Conservation (phyloP, 805 yeast species). For the Myxozyma melibiosi region DNA sequence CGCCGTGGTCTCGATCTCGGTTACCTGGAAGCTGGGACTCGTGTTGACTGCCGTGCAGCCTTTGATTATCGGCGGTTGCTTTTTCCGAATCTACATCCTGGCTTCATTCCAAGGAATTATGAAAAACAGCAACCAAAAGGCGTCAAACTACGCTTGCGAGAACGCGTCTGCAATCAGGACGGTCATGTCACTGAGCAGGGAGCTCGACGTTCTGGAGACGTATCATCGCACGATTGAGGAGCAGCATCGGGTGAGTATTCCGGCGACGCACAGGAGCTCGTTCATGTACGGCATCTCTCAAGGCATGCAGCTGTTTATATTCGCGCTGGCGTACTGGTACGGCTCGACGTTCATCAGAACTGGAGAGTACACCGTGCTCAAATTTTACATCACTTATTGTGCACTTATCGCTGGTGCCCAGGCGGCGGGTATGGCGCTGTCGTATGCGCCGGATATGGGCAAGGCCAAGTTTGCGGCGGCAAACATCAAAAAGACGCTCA, state of each 20-base stretch:
- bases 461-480: slow-evolving; percentile 46
- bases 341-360: slow-evolving; percentile 44
- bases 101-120: slow-evolving; percentile 37
- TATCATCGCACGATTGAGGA: slow-evolving; percentile 35
- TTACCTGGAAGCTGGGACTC: slow-evolving; percentile 47
- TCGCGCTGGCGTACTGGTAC: slow-evolving; percentile 49
- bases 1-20: slow-evolving; percentile 43
- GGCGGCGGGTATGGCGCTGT: slow-evolving; percentile 46
- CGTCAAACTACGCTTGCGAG: slow-evolving; percentile 43
- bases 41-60: slow-evolving; percentile 45
- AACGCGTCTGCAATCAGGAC: slow-evolving; percentile 47
- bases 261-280: slow-evolving; percentile 30
- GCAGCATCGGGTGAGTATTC: slow-evolving; percentile 14
- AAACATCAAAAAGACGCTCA: slow-evolving; percentile 41
- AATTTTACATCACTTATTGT: slow-evolving; percentile 46
- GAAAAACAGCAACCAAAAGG: slow-evolving; percentile 14
- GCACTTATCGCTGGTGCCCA: slow-evolving; percentile 48
- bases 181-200: slow-evolving; percentile 44
- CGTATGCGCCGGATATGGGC: slow-evolving; percentile 50
- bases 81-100: slow-evolving; percentile 43
- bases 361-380: slow-evolving; percentile 38
- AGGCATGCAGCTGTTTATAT: slow-evolving; percentile 46
- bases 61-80: slow-evolving; percentile 47
- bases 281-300: slow-evolving; percentile 44
- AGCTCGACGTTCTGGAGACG: slow-evolving; percentile 42